Conservation (phyloP, 192 early-diverging fungal genomes). For the Coemansia sp. region DNA sequence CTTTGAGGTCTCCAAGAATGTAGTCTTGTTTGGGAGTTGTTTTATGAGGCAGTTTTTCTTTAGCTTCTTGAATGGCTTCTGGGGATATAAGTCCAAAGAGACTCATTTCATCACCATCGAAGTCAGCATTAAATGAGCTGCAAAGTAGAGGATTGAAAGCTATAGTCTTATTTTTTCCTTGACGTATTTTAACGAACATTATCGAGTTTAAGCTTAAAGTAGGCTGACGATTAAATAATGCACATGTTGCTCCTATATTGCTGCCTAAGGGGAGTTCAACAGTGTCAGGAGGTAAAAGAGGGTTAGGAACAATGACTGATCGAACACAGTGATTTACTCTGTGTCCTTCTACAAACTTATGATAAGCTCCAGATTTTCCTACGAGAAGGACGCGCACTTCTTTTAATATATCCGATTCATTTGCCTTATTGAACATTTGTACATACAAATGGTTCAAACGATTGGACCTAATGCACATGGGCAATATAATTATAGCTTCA, state of each 20-base stretch:
- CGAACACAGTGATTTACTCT: slow-evolving; percentile 21
- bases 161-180: slow-evolving; percentile 21
- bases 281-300: slow-evolving; percentile 12
- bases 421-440: no score
- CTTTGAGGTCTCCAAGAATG: slow-evolving; percentile 7
- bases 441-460: no score
- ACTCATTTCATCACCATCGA: slow-evolving; percentile 24
- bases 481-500: slow-evolving; percentile 14
- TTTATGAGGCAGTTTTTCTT: slow-evolving; percentile 4
- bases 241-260: no score
- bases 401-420: no score
- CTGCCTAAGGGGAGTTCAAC: no score
- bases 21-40: slow-evolving; percentile 12
- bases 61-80: slow-evolving; percentile 11
- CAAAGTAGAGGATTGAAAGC: slow-evolving; percentile 15
- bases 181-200: slow-evolving; percentile 14
- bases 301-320: slow-evolving; percentile 17
- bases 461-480: background rate
- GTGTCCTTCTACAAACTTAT: slow-evolving; percentile 17
- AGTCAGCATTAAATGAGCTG: slow-evolving; percentile 23
- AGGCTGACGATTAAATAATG: no score
- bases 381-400: background rate
- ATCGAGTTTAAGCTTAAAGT: background rate
- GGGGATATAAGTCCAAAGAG: slow-evolving; percentile 5
- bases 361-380: slow-evolving; percentile 21